phyloP scores from a whole-genome alignment of 225 moss, liverwort and hornwort genomes.

The Thuidium tamariscinum region DNA sequence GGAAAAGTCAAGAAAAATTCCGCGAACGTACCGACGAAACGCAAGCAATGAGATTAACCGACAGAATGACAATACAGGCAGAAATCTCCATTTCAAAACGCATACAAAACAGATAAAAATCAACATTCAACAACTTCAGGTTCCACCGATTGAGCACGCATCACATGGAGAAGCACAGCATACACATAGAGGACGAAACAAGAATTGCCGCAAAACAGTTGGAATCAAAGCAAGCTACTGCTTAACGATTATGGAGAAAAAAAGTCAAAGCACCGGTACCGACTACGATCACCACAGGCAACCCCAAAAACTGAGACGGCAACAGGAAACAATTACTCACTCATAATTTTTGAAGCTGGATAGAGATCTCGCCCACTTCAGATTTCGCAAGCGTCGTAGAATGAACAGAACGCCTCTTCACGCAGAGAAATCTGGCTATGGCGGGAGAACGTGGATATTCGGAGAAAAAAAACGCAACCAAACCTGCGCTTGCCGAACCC shows the following conservation, averaged over 20 bases:
- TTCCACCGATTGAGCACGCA: background rate
- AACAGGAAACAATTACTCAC: background rate
- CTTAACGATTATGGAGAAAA: background rate
- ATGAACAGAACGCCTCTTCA: background rate
- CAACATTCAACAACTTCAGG: background rate
- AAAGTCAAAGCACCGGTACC: background rate
- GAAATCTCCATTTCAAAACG: background rate
- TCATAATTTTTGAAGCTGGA: background rate
- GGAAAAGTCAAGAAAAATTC: background rate
- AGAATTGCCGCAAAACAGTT: background rate
- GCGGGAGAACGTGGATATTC: background rate
- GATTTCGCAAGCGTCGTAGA: background rate
- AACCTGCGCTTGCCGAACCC: background rate
- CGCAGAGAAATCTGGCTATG: background rate
- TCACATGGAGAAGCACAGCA: background rate
- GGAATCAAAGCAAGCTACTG: background rate
- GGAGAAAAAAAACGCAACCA: background rate
- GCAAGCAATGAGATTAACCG: background rate
- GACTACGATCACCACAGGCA: background rate
- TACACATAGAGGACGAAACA: background rate
- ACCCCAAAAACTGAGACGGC: background rate
- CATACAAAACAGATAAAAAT: background rate
- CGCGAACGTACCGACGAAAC: background rate
- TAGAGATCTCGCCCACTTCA: background rate
- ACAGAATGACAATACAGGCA: background rate